phyloP scores from a whole-genome alignment of 495 filamentous ascomycete species.

The Trichoderma reesei region DNA sequence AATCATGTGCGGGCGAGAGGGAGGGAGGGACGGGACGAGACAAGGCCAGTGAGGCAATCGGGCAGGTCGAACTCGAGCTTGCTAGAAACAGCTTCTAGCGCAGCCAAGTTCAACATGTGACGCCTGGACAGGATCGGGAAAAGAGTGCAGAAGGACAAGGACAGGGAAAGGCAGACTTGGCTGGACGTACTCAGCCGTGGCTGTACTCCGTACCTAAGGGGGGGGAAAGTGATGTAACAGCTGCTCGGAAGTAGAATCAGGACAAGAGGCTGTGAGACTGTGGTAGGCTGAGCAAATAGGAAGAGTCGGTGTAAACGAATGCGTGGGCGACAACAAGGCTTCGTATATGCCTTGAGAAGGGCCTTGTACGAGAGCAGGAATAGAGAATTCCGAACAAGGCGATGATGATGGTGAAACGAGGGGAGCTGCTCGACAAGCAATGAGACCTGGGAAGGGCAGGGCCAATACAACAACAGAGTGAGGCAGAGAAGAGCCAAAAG shows the following conservation, averaged over 20 bases:
- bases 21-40: background rate
- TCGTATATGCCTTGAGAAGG: background rate
- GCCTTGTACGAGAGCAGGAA: background rate
- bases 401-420: background rate
- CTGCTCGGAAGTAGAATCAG: background rate
- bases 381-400: background rate
- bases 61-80: constrained; percentile 1
- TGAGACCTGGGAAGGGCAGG: no score
- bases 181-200: background rate
- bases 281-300: background rate
- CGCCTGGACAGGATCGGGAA: background rate
- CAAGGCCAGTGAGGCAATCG: background rate
- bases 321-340: background rate
- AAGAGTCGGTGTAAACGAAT: constrained; percentile 1
- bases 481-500: background rate
- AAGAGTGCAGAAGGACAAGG: background rate
- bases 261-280: background rate
- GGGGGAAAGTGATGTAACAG: background rate
- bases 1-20: background rate
- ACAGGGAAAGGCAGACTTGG: background rate
- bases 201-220: background rate
- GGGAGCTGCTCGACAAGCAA: background rate
- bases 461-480: background rate
- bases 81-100: background rate
- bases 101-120: background rate